Conservation (phyloP, 2,329 filamentous ascomycete genomes). For the Colletotrichum brevisporum region DNA sequence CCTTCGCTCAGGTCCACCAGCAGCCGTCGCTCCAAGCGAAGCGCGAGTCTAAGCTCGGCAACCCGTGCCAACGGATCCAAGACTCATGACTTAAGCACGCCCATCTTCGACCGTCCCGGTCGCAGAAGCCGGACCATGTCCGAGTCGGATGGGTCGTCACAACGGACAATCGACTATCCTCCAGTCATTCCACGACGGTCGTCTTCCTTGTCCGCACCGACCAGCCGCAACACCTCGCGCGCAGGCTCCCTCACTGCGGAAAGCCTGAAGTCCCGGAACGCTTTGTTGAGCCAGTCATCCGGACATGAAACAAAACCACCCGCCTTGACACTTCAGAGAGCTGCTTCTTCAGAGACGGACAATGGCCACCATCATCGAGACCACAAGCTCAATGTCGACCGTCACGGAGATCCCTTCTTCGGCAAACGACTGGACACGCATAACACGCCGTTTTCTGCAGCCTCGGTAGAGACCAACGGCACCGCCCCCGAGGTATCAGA, state of each 20-base stretch:
- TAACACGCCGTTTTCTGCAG: conserved; percentile 74
- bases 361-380: conserved; percentile 47
- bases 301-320: conserved; percentile 45
- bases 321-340: conserved; percentile 48
- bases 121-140: conserved; percentile 60
- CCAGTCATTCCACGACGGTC: conserved; percentile 69
- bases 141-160: conserved; percentile 64
- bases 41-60: conserved; percentile 66
- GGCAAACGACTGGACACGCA: conserved; percentile 67
- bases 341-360: conserved; percentile 53
- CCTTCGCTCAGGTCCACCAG: conserved; percentile 74
- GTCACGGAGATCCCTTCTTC: conserved; percentile 67
- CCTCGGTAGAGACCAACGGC: conserved; percentile 72
- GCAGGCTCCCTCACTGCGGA: conserved; percentile 70
- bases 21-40: conserved; percentile 68
- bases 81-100: conserved; percentile 56
- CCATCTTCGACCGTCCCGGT: conserved; percentile 58
- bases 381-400: conserved; percentile 60
- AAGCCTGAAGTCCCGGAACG: conserved; percentile 70
- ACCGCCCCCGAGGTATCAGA: conserved; percentile 76
- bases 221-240: conserved; percentile 70
- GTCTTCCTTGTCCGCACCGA: conserved; percentile 74
- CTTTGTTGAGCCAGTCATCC: conserved; percentile 45
- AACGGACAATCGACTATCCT: conserved; percentile 72
- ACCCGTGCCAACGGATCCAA: conserved; percentile 58